These are phyloP conservation scores for Avena insularis DNA, from an alignment of 176 grass and related monocot species.

Conservation along the genomic window DNA sequence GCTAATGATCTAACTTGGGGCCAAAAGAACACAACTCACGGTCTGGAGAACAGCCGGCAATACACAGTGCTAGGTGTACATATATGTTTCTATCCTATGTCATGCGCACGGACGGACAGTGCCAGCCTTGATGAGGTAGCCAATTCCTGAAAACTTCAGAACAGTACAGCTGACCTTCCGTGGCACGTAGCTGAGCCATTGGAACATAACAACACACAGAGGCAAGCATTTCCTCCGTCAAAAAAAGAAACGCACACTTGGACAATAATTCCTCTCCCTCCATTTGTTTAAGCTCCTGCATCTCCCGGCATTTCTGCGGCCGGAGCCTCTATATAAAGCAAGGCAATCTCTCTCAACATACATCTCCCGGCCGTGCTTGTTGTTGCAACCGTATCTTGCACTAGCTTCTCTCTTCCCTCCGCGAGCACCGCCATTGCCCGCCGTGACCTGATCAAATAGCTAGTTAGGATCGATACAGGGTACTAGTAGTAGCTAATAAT, in stretches of 20 bases:
- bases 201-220: slow-evolving; percentile 30
- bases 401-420: slow-evolving; percentile 43
- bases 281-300: slow-evolving; percentile 36
- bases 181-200: slow-evolving; percentile 31
- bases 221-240: slow-evolving; percentile 26
- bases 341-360: slow-evolving; percentile 35
- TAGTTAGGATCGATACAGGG: neutral
- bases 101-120: slow-evolving; percentile 3
- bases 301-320: neutral
- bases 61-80: slow-evolving; percentile 22
- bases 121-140: slow-evolving; percentile 25
- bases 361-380: slow-evolving; percentile 35
- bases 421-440: slow-evolving; percentile 9
- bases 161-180: slow-evolving; percentile 34
- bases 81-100: slow-evolving; percentile 43
- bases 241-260: slow-evolving; percentile 37
- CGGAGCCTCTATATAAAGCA: slow-evolving; percentile 37
- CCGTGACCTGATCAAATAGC: neutral
- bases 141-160: slow-evolving; percentile 29
- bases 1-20: slow-evolving; percentile 23
- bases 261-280: slow-evolving; percentile 35
- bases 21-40: slow-evolving; percentile 38
- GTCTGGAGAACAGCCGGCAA: slow-evolving; percentile 53
- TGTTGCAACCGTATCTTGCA: slow-evolving; percentile 47
- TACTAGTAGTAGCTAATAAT: neutral